Evolutionary conservation across 2,329 filamentous ascomycete species (phyloP).

Genomic region (Talaromyces sp.): DNA sequence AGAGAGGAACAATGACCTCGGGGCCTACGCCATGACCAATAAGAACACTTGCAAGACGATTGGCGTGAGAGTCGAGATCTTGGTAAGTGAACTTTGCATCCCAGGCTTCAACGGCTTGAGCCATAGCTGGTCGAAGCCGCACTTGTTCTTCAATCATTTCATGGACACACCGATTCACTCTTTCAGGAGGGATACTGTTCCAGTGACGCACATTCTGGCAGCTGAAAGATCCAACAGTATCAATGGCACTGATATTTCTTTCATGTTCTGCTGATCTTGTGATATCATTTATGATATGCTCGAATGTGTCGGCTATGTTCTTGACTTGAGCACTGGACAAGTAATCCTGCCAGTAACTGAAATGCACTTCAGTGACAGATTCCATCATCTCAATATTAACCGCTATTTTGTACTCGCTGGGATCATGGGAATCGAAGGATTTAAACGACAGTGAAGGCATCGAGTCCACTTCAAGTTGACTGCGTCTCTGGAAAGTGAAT

Average conservation of each 20-base stretch:
- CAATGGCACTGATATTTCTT: slow-evolving; percentile 24
- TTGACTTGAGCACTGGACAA: slow-evolving; percentile 39
- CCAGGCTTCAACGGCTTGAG: slow-evolving; percentile 31
- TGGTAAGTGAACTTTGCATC: slow-evolving; percentile 33
- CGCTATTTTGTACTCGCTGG: slow-evolving; percentile 23
- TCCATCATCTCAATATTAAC: slow-evolving; percentile 26
- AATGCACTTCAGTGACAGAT: slow-evolving; percentile 43
- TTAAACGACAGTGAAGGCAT: slow-evolving; percentile 10
- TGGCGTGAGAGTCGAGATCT: slow-evolving; percentile 36
- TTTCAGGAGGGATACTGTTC: slow-evolving; percentile 28
- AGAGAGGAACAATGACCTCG: slow-evolving; percentile 36
- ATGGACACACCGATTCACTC: slow-evolving; percentile 31
- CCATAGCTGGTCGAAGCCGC: slow-evolving; percentile 18
- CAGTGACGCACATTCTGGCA: slow-evolving; percentile 29
- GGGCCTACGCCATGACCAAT: slow-evolving; percentile 35
- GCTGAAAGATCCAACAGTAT: slow-evolving; percentile 29
- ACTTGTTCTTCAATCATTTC: slow-evolving; percentile 34
- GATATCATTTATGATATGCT: slow-evolving; percentile 28
- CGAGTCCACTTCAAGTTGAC: background rate
- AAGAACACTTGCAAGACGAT: slow-evolving; percentile 33
- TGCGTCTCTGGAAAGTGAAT: slow-evolving; percentile 22
- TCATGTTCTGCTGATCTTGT: slow-evolving; percentile 16
- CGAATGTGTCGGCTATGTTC: slow-evolving; percentile 31
- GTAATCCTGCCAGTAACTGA: slow-evolving; percentile 48
- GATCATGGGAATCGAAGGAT: slow-evolving; percentile 7